A percentile compares a stretch with the other conserved stretches of the same genome.
Evolutionary conservation across 2,329 filamentous ascomycete species (phyloP).

Genomic region (Sclerotiophoma versabilis): DNA sequence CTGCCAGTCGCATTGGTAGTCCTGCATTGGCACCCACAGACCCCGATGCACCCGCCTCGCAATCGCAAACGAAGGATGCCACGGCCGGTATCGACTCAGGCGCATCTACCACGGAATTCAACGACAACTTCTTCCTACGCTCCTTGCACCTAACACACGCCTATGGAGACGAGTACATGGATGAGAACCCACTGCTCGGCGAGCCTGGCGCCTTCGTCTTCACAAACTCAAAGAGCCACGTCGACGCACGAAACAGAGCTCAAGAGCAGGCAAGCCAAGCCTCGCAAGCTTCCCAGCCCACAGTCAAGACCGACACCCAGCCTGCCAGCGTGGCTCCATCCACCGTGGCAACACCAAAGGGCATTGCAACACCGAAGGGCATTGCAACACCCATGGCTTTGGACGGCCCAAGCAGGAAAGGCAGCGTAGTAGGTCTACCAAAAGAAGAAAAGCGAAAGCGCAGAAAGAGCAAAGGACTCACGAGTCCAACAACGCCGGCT

Average conservation of each 20-base stretch:
- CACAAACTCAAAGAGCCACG: constrained; percentile 52
- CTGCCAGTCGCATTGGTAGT: constrained; percentile 43
- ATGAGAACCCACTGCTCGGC: constrained; percentile 68
- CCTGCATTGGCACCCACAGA: constrained; percentile 34
- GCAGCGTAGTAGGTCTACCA: constrained; percentile 34
- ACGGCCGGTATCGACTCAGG: constrained; percentile 19
- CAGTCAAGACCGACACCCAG: constrained; percentile 28
- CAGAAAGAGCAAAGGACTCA: constrained; percentile 49
- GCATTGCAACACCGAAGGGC: constrained; percentile 32
- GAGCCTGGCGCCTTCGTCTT: constrained; percentile 70
- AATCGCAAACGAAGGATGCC: constrained; percentile 29
- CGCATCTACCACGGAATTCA: constrained; percentile 34
- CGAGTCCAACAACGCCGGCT: constrained; percentile 43
- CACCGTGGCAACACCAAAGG: constrained; percentile 40
- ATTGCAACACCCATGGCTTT: constrained; percentile 24
- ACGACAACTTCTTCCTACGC: constrained; percentile 49
- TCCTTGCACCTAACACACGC: constrained; percentile 60
- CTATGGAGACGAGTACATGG: constrained; percentile 68
- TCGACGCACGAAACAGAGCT: constrained; percentile 51
- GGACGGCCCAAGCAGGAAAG: constrained; percentile 33
- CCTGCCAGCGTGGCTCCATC: constrained; percentile 36
- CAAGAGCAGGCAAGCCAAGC: constrained; percentile 38
- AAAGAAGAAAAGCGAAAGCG: constrained; percentile 44
- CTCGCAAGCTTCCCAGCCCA: constrained; percentile 22
- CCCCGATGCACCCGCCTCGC: constrained; percentile 32